Evolutionary conservation across 2,329 filamentous ascomycete species (phyloP), one percentile per base, ranked within the genome.

Genomic region (Hawksworthiomyces lignivorus): DNA sequence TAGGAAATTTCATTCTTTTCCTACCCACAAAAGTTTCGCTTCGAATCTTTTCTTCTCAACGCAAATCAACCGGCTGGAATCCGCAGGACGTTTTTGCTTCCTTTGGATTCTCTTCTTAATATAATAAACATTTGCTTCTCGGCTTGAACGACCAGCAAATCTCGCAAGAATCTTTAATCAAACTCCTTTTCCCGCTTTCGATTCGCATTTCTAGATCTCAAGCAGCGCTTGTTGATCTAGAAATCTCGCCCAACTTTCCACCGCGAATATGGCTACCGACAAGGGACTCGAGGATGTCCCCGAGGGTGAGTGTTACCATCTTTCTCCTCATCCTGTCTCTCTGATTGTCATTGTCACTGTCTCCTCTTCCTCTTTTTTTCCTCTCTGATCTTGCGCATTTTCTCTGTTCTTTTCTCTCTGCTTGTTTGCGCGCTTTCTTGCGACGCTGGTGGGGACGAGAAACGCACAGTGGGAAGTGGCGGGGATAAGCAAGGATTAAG

Each of bases 271-370:
- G 90, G 90, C 89, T 87, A 82, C 83, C 67, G 85, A 87, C 61
- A 95, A 94, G 79, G 90, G 90, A 78, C 87, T 97, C 75, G 89
- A 96, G 78, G 90, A 97, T 69, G 83, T 95, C 72, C 84, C 87
- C 67, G 88, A 94, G 77, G 80, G 87, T 94, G 76, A 75, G 87
- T 81, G 50, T 31, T 38, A n/a, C n/a, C n/a, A n/a, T 18, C 39
- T 35, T 32, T 11, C 7, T 21, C 29, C 5, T 30, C 31, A 6
- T 7, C 14, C 11, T 15, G 18, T 20, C 19, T 26, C n/a, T 19
- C 29, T 17, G 22, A 18, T 31, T 26, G 19, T 8, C 26, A 15
- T 34, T 18, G 11, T 10, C 12, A 9, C 29, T 30, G 12, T 18
- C 15, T 4, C 24, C 14, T 24, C 10, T 19, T 37, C n/a, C 8